These are phyloP conservation scores for Pseudofabraea citricarpa DNA, from an alignment of 2,329 filamentous ascomycete genomes.

Conservation along the genomic window DNA sequence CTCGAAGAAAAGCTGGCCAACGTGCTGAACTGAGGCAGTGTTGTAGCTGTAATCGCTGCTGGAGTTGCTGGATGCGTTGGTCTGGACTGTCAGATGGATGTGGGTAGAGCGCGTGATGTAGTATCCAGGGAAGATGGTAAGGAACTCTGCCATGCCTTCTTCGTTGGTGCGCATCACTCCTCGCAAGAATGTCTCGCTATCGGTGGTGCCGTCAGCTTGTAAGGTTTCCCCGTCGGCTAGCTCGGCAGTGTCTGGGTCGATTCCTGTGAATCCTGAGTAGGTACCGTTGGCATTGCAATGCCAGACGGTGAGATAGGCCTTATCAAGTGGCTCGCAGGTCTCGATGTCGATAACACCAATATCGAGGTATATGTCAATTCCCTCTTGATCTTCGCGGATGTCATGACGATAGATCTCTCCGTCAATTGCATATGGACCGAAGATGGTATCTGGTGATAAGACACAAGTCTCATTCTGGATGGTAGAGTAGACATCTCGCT, in stretches of 20 bases:
- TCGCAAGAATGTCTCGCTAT: conserved; percentile 6
- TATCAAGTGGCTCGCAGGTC: conserved; percentile 31
- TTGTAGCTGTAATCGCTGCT: conserved; percentile 1
- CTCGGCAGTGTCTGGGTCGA: conserved; percentile 4
- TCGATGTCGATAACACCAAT: conserved; percentile 36
- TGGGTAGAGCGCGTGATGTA: conserved; percentile 7
- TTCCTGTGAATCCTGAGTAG: conserved; percentile 24
- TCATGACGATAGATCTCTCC: conserved; percentile 33
- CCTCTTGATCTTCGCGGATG: conserved; percentile 30
- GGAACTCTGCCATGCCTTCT: conserved; percentile 8
- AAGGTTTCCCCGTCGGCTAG: conserved; percentile 2
- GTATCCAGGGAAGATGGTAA: conserved; percentile 9
- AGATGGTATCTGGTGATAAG: conserved; percentile 4
- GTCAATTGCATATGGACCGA: conserved; percentile 17
- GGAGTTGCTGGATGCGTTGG: conserved; percentile 2
- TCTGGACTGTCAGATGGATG: conserved; percentile 9
- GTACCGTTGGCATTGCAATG: conserved; percentile 28
- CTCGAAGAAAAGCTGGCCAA: conserved; percentile 10
- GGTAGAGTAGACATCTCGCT: conserved; percentile 6
- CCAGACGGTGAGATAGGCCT: conserved; percentile 27
- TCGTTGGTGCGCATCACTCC: conserved; percentile 6
- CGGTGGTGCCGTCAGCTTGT: conserved; percentile 5
- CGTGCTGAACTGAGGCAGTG: conserved; percentile 2
- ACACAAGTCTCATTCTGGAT: conserved; percentile 8
- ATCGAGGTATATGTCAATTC: conserved; percentile 33